These are phyloP conservation scores for Tuber magnatum DNA, from an alignment of 495 filamentous ascomycete genomes.

Conservation along the genomic window DNA sequence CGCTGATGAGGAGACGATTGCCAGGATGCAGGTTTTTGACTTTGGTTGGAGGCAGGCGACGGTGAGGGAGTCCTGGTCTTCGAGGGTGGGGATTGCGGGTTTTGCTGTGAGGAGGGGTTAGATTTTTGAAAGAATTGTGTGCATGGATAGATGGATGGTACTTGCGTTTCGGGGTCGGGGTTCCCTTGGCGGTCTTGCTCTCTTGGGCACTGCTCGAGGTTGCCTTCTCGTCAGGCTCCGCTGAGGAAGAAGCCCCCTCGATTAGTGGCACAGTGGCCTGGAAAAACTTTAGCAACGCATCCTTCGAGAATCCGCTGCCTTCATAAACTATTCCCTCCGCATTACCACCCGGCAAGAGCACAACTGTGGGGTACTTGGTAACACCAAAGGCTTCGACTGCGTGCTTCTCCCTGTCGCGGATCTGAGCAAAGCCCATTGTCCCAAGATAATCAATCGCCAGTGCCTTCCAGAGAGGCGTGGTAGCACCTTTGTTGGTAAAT, in stretches of 20 bases:
- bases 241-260: slow-evolving; percentile 19
- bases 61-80: slow-evolving; percentile 45
- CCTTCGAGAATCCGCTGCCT: slow-evolving; percentile 73
- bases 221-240: slow-evolving; percentile 54
- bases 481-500: slow-evolving; percentile 90
- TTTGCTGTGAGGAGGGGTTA: slow-evolving; percentile 21
- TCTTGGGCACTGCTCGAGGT: slow-evolving; percentile 43
- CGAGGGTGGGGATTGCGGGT: slow-evolving; percentile 26
- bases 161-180: slow-evolving; percentile 40
- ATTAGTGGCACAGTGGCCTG: slow-evolving; percentile 63
- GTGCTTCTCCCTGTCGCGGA: slow-evolving; percentile 70
- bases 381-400: slow-evolving; percentile 69
- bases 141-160: background rate
- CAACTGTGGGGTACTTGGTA: slow-evolving; percentile 66
- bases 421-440: slow-evolving; percentile 71
- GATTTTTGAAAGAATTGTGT: slow-evolving; percentile 6
- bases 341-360: slow-evolving; percentile 70
- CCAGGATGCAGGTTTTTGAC: slow-evolving; percentile 78
- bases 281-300: slow-evolving; percentile 72
- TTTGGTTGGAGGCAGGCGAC: slow-evolving; percentile 63
- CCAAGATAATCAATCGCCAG: slow-evolving; percentile 89
- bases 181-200: slow-evolving; percentile 4
- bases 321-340: slow-evolving; percentile 64
- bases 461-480: slow-evolving; percentile 70
- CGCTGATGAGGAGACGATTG: slow-evolving; percentile 56